Evolutionary conservation across 139 green algal species (phyloP), one percentile per base, ranked within the genome.

Genomic region (Tetraselmis striata): DNA sequence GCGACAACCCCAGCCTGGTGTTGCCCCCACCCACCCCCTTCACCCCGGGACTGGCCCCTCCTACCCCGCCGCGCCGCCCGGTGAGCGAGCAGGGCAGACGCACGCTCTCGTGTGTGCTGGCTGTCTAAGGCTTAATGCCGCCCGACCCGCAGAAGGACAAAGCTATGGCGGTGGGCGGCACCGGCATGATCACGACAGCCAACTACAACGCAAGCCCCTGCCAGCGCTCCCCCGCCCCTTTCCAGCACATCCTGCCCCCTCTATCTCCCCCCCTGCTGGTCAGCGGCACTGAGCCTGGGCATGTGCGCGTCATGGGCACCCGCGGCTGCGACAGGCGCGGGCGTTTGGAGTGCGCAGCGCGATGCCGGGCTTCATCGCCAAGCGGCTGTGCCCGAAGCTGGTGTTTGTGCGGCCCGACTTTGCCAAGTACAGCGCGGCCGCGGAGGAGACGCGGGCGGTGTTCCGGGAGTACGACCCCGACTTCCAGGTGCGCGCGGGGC

Each of bases 301-400:
- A n/a, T n/a, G n/a, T n/a, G n/a, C n/a, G n/a, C n/a, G n/a, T n/a
- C n/a, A n/a, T n/a, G n/a, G n/a, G n/a, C n/a, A n/a, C n/a, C n/a
- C n/a, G n/a, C n/a, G n/a, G n/a, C n/a, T 67, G 5, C 11, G 45
- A 67, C 77, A 86, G 84, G 92, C 92, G 0, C 84, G 92, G 31
- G 91, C 90, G 79, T 97, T 88, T 89, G 95, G 95, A 23, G 94
- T 98, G 32, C 90, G 95, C 1, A 87, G 78, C 26, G 94, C 94
- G 11, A 98, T 98, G 94, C 94, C 94, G 1, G 92, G 93, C 26
- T 98, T 98, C 89, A 97, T 98, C 26, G 95, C 82, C 23, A 82
- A 89, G 23, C 82, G 86, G 59, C 88, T 98, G 5, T 98, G 93
- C 85, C 92, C 93, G 0, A 59, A 96, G 67, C 90, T 98, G 0